Percentiles rank a stretch among this genome's conserved stretches.
Evolutionary conservation across 2,329 filamentous ascomycete genomes (phyloP).

Genomic region (Eutypella sp.): DNA sequence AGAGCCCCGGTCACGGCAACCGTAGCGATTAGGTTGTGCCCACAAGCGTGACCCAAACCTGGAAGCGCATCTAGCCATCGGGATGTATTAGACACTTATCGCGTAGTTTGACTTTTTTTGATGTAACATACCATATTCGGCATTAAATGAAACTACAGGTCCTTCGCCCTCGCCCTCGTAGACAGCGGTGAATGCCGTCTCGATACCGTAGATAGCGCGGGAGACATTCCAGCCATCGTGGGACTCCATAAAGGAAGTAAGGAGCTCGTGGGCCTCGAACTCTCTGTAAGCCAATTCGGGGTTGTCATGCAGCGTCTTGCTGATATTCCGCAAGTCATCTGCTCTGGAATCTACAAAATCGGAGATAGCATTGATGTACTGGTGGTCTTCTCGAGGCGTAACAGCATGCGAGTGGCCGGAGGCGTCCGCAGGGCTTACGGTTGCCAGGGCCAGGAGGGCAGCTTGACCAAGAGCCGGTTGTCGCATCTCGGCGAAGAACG

Average conservation of each 20-base stretch:
- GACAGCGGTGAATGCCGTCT: slow-evolving; percentile 39
- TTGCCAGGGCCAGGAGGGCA: neutral
- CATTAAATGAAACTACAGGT: slow-evolving; percentile 37
- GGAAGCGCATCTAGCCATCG: slow-evolving; percentile 28
- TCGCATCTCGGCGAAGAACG: neutral
- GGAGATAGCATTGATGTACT: neutral
- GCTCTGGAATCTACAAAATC: neutral
- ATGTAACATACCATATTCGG: slow-evolving; percentile 27
- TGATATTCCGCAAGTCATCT: slow-evolving; percentile 29
- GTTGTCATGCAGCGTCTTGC: slow-evolving; percentile 38
- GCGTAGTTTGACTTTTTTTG: neutral
- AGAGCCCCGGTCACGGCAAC: slow-evolving; percentile 31
- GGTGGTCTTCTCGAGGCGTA: neutral
- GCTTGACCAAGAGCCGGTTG: neutral
- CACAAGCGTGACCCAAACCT: slow-evolving; percentile 34
- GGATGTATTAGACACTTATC: neutral
- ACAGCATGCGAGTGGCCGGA: neutral
- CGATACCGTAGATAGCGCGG: slow-evolving; percentile 33
- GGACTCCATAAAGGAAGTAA: slow-evolving; percentile 32
- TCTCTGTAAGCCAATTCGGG: slow-evolving; percentile 40
- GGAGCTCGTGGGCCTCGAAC: slow-evolving; percentile 34
- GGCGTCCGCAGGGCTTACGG: neutral
- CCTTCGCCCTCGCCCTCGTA: slow-evolving; percentile 33
- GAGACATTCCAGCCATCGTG: slow-evolving; percentile 35
- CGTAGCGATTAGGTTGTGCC: slow-evolving; percentile 18